phyloP scores from a whole-genome alignment of 768 basidiomycete species.

The Suillus discolor region DNA sequence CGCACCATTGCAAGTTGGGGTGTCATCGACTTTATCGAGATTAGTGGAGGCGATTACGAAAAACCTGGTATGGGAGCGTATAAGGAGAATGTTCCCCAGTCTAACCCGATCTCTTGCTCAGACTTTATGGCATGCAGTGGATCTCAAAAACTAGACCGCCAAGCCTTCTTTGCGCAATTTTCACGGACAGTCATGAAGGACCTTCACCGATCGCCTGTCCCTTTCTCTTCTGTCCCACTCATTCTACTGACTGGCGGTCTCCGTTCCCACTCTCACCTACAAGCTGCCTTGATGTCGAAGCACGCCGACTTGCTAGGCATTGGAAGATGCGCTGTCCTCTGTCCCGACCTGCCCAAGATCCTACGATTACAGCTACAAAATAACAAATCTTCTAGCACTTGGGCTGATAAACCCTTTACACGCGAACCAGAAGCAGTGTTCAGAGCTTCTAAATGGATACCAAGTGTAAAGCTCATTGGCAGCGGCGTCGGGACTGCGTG shows the following conservation, averaged over 20 bases:
- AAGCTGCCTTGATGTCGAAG: slow-evolving; percentile 48
- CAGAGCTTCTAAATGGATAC: slow-evolving; percentile 31
- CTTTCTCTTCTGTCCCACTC: slow-evolving; percentile 45
- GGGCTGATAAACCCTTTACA: slow-evolving; percentile 37
- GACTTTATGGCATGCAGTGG: slow-evolving; percentile 43
- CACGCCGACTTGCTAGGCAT: slow-evolving; percentile 81
- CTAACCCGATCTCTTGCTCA: slow-evolving; percentile 22
- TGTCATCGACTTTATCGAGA: slow-evolving; percentile 80
- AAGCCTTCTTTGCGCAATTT: slow-evolving; percentile 75
- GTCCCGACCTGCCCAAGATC: slow-evolving; percentile 58
- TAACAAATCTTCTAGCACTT: slow-evolving; percentile 8
- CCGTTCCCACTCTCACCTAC: slow-evolving; percentile 56
- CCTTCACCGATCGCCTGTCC: slow-evolving; percentile 17
- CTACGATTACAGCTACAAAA: slow-evolving; percentile 26
- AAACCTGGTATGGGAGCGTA: slow-evolving; percentile 54
- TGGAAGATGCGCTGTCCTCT: slow-evolving; percentile 64
- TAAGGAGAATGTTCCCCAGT: slow-evolving; percentile 18
- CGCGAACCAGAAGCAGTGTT: slow-evolving; percentile 37
- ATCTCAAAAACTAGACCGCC: slow-evolving; percentile 44
- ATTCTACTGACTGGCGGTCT: slow-evolving; percentile 85
- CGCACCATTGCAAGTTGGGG: slow-evolving; percentile 62
- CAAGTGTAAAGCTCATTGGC: slow-evolving; percentile 62
- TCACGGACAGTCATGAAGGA: slow-evolving; percentile 54
- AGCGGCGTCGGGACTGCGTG: slow-evolving; percentile 66
- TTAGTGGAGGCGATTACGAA: slow-evolving; percentile 88